Evolutionary conservation across 1,284 basidiomycete species (phyloP).

Genomic region (Trichosporon ovoides): DNA sequence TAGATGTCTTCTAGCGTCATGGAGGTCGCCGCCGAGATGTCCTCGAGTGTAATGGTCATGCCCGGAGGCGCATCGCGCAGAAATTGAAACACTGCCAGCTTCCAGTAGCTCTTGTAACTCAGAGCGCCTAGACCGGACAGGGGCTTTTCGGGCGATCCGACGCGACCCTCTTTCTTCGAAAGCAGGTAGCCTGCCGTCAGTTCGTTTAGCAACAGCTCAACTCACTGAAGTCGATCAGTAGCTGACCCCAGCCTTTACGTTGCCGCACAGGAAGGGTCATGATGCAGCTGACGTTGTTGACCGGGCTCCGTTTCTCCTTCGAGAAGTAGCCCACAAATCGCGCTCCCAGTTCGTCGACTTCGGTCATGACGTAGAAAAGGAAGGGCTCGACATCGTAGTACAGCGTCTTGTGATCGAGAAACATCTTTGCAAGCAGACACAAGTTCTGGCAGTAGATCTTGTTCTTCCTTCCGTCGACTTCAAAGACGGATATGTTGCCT

Average conservation of each 20-base stretch:
- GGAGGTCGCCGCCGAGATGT: conserved; percentile 77
- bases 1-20: conserved; percentile 89
- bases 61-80: conserved; percentile 57
- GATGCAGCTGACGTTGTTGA: conserved; percentile 98
- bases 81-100: conserved; percentile 78
- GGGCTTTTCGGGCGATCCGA: conserved; percentile 88
- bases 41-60: conserved; percentile 72
- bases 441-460: conserved; percentile 99
- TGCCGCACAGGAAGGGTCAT: conserved; percentile 97
- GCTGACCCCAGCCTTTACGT: conserved; percentile 88
- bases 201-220: conserved; percentile 17
- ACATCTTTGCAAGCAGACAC: conserved; percentile 98
- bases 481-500: conserved; percentile 82
- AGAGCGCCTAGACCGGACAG: conserved; percentile 82
- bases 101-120: conserved; percentile 96
- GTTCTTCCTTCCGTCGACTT: conserved; percentile 96
- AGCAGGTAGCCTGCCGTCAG: conserved; percentile 73
- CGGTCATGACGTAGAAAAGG: conserved; percentile 97
- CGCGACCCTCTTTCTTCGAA: conserved; percentile 85
- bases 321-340: conserved; percentile 98
- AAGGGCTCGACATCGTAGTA: conserved; percentile 99
- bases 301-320: conserved; percentile 94
- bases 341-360: conserved; percentile 82
- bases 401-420: conserved; percentile 97
- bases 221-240: conserved; percentile 94